phyloP scores from a whole-genome alignment of 495 filamentous ascomycete species.

The Staphylotrichum longicolle region DNA sequence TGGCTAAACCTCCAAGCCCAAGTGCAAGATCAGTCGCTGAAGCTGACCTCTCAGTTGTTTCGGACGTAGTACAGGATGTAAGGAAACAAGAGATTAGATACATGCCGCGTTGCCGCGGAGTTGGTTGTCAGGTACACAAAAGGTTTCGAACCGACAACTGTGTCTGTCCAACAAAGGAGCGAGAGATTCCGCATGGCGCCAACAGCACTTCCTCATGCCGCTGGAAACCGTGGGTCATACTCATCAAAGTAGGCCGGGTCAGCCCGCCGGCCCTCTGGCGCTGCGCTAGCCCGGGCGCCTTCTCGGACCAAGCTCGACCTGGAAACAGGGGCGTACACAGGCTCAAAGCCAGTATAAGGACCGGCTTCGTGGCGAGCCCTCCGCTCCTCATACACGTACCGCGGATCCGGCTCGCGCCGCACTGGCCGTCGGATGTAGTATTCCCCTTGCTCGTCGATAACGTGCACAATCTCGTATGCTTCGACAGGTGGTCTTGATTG shows the following conservation, averaged over 20 bases:
- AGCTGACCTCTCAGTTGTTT: too few species aligned
- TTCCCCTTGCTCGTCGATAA: constrained; percentile 43
- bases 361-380: constrained; percentile 10
- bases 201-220: constrained; percentile 14
- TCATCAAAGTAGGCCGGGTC: constrained; percentile 37
- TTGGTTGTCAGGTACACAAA: too few species aligned
- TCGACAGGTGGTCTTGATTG: constrained; percentile 33
- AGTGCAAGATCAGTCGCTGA: too few species aligned
- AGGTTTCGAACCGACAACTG: too few species aligned
- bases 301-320: constrained; percentile 6
- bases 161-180: not conserved
- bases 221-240: constrained; percentile 42
- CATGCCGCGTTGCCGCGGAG: too few species aligned
- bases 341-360: constrained; percentile 22
- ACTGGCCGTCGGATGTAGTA: constrained; percentile 47
- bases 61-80: too few species aligned
- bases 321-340: constrained; percentile 21
- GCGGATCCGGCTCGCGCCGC: constrained; percentile 31
- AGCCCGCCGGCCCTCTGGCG: constrained; percentile 19
- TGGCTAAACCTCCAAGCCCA: too few species aligned
- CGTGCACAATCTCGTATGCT: constrained; percentile 46
- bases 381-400: constrained; percentile 22
- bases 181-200: not conserved
- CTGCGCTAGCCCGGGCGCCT: constrained; percentile 1
- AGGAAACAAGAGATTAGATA: too few species aligned